phyloP scores from a whole-genome alignment of 2,329 filamentous ascomycete species.

The Ophiostoma sp. region DNA sequence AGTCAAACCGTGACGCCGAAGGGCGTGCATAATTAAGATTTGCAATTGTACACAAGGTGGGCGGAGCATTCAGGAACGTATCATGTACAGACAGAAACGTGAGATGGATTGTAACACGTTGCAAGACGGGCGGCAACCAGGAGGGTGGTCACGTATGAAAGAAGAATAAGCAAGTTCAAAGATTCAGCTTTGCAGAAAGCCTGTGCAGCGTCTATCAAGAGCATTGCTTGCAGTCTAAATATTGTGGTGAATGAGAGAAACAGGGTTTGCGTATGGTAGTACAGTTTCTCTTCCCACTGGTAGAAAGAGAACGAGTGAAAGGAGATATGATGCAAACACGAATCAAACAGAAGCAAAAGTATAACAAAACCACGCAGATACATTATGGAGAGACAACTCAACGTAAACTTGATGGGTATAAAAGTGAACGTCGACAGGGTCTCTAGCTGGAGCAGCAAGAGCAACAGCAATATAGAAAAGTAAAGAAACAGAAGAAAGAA shows the following conservation, averaged over 20 bases:
- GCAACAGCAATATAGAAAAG: not conserved
- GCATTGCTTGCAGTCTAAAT: too few relatives aligned
- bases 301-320: not conserved
- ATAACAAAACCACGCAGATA: too few relatives aligned
- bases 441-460: not conserved
- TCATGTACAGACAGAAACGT: not conserved
- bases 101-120: slow-evolving; percentile 1
- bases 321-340: not conserved
- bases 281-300: too few relatives aligned
- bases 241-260: too few relatives aligned
- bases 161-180: too few relatives aligned
- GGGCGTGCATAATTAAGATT: not conserved
- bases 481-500: not conserved
- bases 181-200: not conserved
- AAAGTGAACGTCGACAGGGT: not conserved
- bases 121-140: not conserved
- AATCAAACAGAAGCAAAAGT: not conserved
- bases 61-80: not conserved
- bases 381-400: not conserved
- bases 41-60: not conserved
- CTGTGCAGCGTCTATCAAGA: not conserved
- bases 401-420: not conserved
- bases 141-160: not conserved
- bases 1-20: not conserved
- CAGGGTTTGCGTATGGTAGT: too few relatives aligned